A percentile compares a stretch with the other conserved stretches of the same genome.
Evolutionary conservation across 2,329 filamentous ascomycete genomes (phyloP).

Genomic region (Gaeumannomyces tritici): DNA sequence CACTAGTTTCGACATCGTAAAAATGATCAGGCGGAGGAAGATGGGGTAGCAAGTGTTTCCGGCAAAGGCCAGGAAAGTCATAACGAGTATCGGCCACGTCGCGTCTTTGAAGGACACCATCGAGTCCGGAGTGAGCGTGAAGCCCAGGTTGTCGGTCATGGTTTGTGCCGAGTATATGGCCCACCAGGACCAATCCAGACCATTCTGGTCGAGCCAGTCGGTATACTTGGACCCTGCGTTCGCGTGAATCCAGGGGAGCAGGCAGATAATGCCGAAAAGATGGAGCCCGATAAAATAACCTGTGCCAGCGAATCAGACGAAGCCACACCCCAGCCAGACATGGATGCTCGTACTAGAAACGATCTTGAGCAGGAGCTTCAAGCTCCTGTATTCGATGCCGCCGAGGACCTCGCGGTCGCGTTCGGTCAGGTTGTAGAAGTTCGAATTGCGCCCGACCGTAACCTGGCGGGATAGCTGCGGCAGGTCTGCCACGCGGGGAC

Average conservation of each 20-base stretch:
- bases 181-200: constrained; percentile 36
- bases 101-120: constrained; percentile 39
- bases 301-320: constrained; percentile 10
- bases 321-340: neutral
- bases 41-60: constrained; percentile 49
- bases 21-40: constrained; percentile 48
- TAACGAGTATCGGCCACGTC: constrained; percentile 31
- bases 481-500: constrained; percentile 17
- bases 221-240: constrained; percentile 28
- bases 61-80: constrained; percentile 37
- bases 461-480: constrained; percentile 30
- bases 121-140: constrained; percentile 44
- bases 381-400: constrained; percentile 40
- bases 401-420: constrained; percentile 34
- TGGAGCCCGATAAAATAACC: constrained; percentile 36
- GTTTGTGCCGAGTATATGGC: constrained; percentile 40
- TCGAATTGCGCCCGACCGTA: constrained; percentile 31
- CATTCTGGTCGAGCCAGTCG: constrained; percentile 26
- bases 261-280: constrained; percentile 34
- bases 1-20: constrained; percentile 38
- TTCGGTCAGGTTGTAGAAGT: constrained; percentile 23
- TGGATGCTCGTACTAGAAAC: constrained; percentile 5
- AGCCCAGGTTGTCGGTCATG: constrained; percentile 37
- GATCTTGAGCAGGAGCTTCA: constrained; percentile 37
- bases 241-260: constrained; percentile 35